Evolutionary conservation across 1,284 basidiomycete species (phyloP), one percentile per base, ranked within the genome.

Genomic region (Mycena sp.): DNA sequence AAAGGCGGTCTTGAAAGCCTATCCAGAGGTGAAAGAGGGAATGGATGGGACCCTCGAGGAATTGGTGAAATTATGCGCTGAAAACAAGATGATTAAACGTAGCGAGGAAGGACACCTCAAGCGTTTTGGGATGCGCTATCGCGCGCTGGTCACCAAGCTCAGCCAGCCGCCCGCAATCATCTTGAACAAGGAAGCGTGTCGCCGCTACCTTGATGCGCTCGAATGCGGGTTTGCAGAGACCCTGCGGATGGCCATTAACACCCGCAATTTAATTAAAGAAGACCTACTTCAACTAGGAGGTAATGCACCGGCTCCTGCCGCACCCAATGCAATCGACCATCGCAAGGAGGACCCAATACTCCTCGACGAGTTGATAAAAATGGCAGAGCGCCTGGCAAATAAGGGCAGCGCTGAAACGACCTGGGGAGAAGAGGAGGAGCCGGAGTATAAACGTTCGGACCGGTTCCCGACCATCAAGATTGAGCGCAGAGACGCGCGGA

Each of bases 311-410:
- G 25, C 26, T 7, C 38, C 38, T 1, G 17, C 45, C 4, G 48
- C 16, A 9, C 37, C 9, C 11, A 50, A 44, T 11, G 21, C 54
- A 11, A 48, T 56, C 2, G 54, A 50, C n/a, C 45, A 61, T 17
- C 48, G 61, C 4, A 62, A 62, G 29, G 61, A 62, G 17, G 61
- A 62, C 21, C 61, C 61, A 1, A 62, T 62, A 14, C 35, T 45
- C 12, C 17, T 62, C 1, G 54, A 62, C n/a, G 61, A 62, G 17
- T 46, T 62, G 25, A 41, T 62, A 0, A 45, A 44, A 16, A 56
- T 62, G 54, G 61, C 61, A 14, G 61, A 62, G 14, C 53, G 41
- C 0, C 21, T 62, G 4, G 53, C 61, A 6, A 50, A 19, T 26
- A 45, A 6, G 4, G 61, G 54, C n/a, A n/a, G n/a, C n/a, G n/a